Base-by-base conservation (phyloP, 352 stramenopile genomes). In the Poterioochromonas sp. region DNA sequence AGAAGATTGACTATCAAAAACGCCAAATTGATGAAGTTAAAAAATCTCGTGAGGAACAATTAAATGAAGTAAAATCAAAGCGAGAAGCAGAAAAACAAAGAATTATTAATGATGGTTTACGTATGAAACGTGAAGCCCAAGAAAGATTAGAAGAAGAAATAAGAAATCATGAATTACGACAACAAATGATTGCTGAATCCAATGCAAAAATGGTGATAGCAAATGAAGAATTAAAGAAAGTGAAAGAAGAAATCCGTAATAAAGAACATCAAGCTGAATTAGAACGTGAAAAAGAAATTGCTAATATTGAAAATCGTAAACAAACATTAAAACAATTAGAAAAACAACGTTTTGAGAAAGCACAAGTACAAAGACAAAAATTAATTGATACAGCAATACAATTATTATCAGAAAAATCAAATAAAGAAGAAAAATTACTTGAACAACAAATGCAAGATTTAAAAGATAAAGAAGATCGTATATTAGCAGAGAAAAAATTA, bases 191-290 rank as follows among this genome's bases (percentile, higher is more conserved):
- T 39, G 34, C 20, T 68, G 43, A 64, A 39, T 69, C 8, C 18
- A 78, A 78, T 69, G 1, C 53, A 43, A 1, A 5, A 8, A 85
- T 82, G 76, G 26, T 79, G 11, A 35, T 49, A 39, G 81, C 79
- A 0, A 85, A 85, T 79, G 73, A 80, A 51, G 70, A 85, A 29
- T 62, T 85, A 39, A 76, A 85, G 35, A 62, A 80, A 20, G 53
- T 81, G 43, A 78, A 71, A 41, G 63, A 79, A 53, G 76, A 85
- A 40, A 11, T 77, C 12, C 43, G 58, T 12, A 44, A 68, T 34
- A 41, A 83, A 41, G 82, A 85, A 44, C 3, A 78, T 51, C 41
- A 41, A 60, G 81, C 73, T 44, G 78, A 80, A 22, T 0, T 32
- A 49, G 34, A 37, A 41, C 29, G 76, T 37, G 70, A 80, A 39